Evolutionary conservation across 768 basidiomycete genomes (phyloP).

Genomic region (Baorangia bicolor): DNA sequence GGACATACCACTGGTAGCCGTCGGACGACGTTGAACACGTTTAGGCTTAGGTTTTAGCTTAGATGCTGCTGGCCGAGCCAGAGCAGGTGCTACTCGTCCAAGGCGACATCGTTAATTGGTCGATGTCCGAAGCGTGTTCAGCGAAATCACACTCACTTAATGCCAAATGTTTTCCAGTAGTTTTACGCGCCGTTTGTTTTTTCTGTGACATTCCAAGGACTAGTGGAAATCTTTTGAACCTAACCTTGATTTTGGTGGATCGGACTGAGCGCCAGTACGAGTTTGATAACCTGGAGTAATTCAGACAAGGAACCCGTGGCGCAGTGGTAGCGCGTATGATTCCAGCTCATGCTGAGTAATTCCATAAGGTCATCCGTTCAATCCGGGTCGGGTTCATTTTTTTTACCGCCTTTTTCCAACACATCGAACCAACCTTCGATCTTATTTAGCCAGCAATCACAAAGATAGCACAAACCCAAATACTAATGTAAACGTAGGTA

Average conservation of each 20-base stretch:
- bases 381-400: conserved; percentile 42
- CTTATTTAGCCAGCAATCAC: not conserved
- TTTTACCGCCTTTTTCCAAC: conserved; percentile 1
- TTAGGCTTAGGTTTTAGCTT: not conserved
- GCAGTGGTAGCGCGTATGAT: conserved; percentile 42
- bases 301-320: conserved; percentile 30
- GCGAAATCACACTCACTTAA: conserved; percentile 7
- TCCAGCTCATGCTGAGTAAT: conserved; percentile 26
- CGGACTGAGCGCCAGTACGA: not conserved
- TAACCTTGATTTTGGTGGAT: not conserved
- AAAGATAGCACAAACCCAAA: not conserved
- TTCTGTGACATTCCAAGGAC: conserved; percentile 1
- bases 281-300: fast-evolving
- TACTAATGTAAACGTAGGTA: conserved; percentile 7
- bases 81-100: not conserved
- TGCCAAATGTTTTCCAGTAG: conserved; percentile 8
- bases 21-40: not conserved
- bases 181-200: conserved; percentile 24
- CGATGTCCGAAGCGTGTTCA: not conserved
- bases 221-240: not conserved
- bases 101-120: not conserved
- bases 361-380: conserved; percentile 50
- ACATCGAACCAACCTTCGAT: not conserved
- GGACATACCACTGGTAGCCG: not conserved
- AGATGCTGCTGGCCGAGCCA: not conserved